Evolutionary conservation across 139 green algal species (phyloP).

Genomic region (Chlamydomonas schloesseri): DNA sequence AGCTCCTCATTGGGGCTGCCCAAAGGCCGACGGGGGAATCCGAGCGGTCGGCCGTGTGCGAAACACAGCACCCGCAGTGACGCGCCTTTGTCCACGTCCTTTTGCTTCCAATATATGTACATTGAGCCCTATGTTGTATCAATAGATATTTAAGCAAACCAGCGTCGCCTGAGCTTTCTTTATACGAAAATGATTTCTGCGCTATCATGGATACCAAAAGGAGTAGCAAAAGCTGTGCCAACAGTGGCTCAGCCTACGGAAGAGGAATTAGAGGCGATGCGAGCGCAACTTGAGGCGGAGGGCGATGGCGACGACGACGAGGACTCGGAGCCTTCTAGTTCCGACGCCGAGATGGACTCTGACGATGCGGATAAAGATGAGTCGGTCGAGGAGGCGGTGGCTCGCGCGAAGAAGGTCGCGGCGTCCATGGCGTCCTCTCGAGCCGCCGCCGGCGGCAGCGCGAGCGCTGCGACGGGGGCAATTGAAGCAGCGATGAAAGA

Average conservation of each 20-base stretch:
- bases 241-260: constrained; percentile 63
- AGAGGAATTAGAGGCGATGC: constrained; percentile 73
- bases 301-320: constrained; percentile 34
- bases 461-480: neutral
- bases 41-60: too few species aligned
- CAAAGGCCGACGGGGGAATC: too few species aligned
- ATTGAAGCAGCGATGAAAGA: constrained; percentile 77
- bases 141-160: too few species aligned
- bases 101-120: too few species aligned
- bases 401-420: neutral
- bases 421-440: constrained; percentile 29
- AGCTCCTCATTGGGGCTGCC: too few species aligned
- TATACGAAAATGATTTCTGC: constrained; percentile 81
- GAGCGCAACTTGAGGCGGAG: constrained; percentile 41
- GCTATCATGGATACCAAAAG: constrained; percentile 82
- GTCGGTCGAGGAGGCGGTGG: neutral
- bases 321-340: constrained; percentile 18
- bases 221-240: constrained; percentile 76
- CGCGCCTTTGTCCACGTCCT: too few species aligned
- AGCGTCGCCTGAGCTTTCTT: too few species aligned
- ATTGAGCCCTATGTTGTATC: too few species aligned
- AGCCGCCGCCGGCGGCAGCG: constrained; percentile 17
- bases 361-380: constrained; percentile 51
- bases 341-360: constrained; percentile 25
- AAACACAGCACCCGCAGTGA: too few species aligned